phyloP scores from a whole-genome alignment of 1,284 basidiomycete species.

The Ustilago tritici region DNA sequence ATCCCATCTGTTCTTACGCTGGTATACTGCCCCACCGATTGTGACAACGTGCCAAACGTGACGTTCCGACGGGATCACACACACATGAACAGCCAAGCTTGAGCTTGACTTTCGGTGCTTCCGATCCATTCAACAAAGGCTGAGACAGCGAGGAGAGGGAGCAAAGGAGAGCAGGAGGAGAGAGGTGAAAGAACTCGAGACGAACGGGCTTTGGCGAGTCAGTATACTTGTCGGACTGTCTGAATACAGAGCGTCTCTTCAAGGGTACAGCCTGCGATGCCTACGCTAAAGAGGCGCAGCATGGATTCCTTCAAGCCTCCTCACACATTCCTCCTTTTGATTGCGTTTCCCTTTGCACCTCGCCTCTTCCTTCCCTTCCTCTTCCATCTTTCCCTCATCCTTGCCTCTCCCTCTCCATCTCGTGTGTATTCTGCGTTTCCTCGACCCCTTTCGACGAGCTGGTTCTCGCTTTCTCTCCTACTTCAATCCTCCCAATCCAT shows the following conservation, averaged over 20 bases:
- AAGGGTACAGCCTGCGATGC: background rate
- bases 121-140: constrained; percentile 5
- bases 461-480: constrained; percentile 31
- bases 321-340: constrained; percentile 24
- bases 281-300: constrained; percentile 27
- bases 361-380: constrained; percentile 18
- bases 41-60: background rate
- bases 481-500: constrained; percentile 9
- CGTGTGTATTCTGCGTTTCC: constrained; percentile 33
- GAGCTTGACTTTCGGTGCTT: background rate
- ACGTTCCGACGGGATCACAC: background rate
- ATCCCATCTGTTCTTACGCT: constrained; percentile 5
- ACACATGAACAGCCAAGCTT: background rate
- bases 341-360: constrained; percentile 14
- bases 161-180: background rate
- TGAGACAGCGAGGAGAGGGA: constrained; percentile 1
- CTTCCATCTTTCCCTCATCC: constrained; percentile 10
- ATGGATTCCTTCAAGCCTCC: constrained; percentile 20
- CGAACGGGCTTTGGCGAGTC: constrained; percentile 15
- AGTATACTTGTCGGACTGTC: constrained; percentile 13
- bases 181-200: background rate
- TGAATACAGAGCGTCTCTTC: constrained; percentile 3
- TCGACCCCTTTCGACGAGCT: constrained; percentile 32
- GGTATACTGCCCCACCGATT: background rate
- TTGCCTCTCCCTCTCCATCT: background rate